Evolutionary conservation across 2,329 filamentous ascomycete species (phyloP), one percentile per base, ranked within the genome.

Genomic region (Fusarium mundagurra): DNA sequence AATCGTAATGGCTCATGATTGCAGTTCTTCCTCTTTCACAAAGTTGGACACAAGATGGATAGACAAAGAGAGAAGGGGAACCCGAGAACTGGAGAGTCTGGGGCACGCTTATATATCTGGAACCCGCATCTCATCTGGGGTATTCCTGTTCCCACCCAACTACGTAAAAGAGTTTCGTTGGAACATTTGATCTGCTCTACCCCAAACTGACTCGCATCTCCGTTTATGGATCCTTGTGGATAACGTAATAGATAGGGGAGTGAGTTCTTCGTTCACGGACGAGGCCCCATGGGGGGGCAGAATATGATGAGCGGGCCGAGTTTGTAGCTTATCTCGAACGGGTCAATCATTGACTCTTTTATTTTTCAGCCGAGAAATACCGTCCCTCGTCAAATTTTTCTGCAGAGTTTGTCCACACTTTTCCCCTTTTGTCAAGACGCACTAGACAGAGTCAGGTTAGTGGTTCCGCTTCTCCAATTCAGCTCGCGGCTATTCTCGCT

Each of bases 131-230:
- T 61, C 47, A 59, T 71, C 67, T 66, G 67, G 67, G 67, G 67
- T 66, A 60, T 24, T 33, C 5, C 6, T 50, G 51, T 47, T 63
- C 61, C 51, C 64, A 67, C 61, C 39, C n/a, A 33, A 29, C 61
- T 67, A 66, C 53, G 67, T 70, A 70, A 65, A 65, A 70, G 60
- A 71, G 51, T 70, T 70, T 70, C 60, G 66, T 69, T 64, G 48
- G 57, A 59, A 53, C 33, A 51, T 53, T 53, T 47, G 67, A 65
- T 70, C 51, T 36, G 44, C 59, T 67, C 67, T 70, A 70, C 66
- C 67, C 67, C 66, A 70, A 70, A 70, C 67, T 70, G 67, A 70
- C 67, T 70, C 67, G 67, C 67, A 70, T 70, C 66, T 71, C 67
- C 66, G 67, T 71, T 66, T 60, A 70, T 70, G 67, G 67, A 65